Base-by-base conservation (phyloP, 768 basidiomycete species). In the Termitomyces sp. region DNA sequence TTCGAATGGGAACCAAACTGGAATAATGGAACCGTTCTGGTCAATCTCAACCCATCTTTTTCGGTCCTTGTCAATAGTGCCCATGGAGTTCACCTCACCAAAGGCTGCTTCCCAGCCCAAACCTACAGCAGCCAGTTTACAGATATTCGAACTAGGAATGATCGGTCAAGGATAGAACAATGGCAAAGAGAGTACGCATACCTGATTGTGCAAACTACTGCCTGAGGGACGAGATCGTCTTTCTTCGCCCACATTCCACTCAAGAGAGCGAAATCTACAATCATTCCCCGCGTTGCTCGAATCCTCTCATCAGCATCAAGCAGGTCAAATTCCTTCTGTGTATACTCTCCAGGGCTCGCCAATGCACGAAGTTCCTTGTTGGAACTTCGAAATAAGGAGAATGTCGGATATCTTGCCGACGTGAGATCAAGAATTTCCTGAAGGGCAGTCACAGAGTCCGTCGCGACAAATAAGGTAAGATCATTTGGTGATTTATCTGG, bases 41-140 rank as follows among this genome's bases (percentile, higher is more conserved):
- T 89, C 88, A n/a, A 88, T 74, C 47, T 89, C 88, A 2, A 87
- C 71, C 88, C 88, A 89, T 13, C 78, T 73, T 64, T 78, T 79
- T 24, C 64, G 63, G 20, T 71, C 66, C 26, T 78, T 64, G 61
- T 85, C 82, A 16, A 82, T 71, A 22, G 71, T 58, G 14, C 84
- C 85, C 70, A 72, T 71, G 2, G 69, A 67, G 60, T 78, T 75
- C 13, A 82, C 76, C 20, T 74, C 67, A 0, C 85, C 86, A 63
- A 89, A 88, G 0, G 87, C 83, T 26, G 74, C 72, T 18, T 81
- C 76, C 85, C 87, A 90, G 5, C 84, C 86, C 32, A 88, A 67
- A 9, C 81, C 85, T 33, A 87, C 72, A 9, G 85, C 85, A 32
- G 83, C 71, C 55, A 87, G 59, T 53, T 73, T 79, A 67, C 88